These are phyloP conservation scores for Chytriomyces hyalinus DNA, from an alignment of 192 early-diverging fungal genomes.

Conservation along the genomic window DNA sequence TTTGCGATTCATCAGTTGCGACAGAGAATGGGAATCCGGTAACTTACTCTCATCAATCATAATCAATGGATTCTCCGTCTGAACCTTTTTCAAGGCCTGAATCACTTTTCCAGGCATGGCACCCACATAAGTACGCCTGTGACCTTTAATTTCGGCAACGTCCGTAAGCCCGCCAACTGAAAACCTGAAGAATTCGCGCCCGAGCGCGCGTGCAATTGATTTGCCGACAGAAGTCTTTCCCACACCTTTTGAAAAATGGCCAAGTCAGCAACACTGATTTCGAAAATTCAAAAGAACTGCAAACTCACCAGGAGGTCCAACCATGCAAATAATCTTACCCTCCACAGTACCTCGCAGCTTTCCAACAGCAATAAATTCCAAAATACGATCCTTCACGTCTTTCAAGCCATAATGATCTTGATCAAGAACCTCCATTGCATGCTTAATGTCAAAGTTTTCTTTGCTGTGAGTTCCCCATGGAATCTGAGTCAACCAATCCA, in stretches of 20 bases:
- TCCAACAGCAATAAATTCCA: constrained; percentile 99
- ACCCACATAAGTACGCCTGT: constrained; percentile 97
- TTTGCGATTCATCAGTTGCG: background rate
- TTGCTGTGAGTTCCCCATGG: constrained; percentile 91
- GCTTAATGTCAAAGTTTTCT: constrained; percentile 92
- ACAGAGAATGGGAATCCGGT: background rate
- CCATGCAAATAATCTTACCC: constrained; percentile 97
- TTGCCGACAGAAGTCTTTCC: constrained; percentile 99
- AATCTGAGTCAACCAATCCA: constrained; percentile 97
- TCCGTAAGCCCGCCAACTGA: constrained; percentile 94
- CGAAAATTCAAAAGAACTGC: constrained; percentile 15
- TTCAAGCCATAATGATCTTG: constrained; percentile 99
- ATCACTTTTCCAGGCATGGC: constrained; percentile 99
- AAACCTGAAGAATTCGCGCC: constrained; percentile 95
- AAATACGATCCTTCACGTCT: constrained; percentile 98
- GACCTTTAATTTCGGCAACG: constrained; percentile 99
- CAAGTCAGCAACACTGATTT: background rate
- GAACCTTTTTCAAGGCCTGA: constrained; percentile 97
- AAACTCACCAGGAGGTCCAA: constrained; percentile 89
- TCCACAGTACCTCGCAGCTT: constrained; percentile 94
- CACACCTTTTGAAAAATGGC: constrained; percentile 57
- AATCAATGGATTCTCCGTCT: constrained; percentile 96
- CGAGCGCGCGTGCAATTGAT: constrained; percentile 92
- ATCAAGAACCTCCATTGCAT: constrained; percentile 88
- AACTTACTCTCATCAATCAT: constrained; percentile 88